Percentiles rank a stretch among this genome's conserved stretches.
These are phyloP conservation scores for Daldinia vernicosa DNA, from an alignment of 495 filamentous ascomycete genomes.

Conservation along the genomic window DNA sequence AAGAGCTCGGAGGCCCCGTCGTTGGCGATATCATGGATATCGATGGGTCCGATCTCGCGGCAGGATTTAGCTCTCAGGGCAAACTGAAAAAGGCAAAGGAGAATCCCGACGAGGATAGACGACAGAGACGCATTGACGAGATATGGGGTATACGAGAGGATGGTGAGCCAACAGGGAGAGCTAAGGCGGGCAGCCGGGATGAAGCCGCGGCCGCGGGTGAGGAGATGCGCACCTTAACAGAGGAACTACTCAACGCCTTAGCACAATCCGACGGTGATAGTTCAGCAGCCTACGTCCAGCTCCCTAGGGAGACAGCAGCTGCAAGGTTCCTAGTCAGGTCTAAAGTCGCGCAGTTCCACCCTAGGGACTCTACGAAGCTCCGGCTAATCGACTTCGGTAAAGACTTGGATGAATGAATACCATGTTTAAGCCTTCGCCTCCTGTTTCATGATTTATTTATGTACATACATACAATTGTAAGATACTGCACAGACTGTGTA, in stretches of 20 bases:
- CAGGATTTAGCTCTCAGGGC: constrained; percentile 77
- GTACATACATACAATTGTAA: constrained; percentile 9
- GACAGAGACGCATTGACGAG: constrained; percentile 77
- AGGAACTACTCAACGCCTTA: constrained; percentile 67
- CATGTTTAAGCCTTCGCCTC: not conserved
- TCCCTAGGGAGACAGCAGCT: constrained; percentile 80
- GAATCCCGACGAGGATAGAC: constrained; percentile 55
- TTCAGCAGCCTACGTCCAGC: constrained; percentile 69
- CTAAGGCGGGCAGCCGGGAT: constrained; percentile 49
- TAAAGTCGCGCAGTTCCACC: constrained; percentile 87
- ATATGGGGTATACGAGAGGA: constrained; percentile 65
- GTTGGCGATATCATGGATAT: constrained; percentile 78
- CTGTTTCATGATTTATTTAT: constrained; percentile 2
- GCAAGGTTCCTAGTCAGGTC: constrained; percentile 84
- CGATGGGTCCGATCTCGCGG: constrained; percentile 63
- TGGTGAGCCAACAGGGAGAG: constrained; percentile 41
- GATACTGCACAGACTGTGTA: not conserved
- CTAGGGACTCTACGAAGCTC: constrained; percentile 77
- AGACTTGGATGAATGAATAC: constrained; percentile 74
- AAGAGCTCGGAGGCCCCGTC: constrained; percentile 85
- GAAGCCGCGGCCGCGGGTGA: constrained; percentile 71
- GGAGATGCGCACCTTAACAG: constrained; percentile 73
- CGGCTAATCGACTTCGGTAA: constrained; percentile 86
- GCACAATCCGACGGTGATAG: constrained; percentile 67
- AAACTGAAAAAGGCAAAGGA: constrained; percentile 70